Conservation (phyloP, 108 stramenopile species). For the Mediolabrus comicus region DNA sequence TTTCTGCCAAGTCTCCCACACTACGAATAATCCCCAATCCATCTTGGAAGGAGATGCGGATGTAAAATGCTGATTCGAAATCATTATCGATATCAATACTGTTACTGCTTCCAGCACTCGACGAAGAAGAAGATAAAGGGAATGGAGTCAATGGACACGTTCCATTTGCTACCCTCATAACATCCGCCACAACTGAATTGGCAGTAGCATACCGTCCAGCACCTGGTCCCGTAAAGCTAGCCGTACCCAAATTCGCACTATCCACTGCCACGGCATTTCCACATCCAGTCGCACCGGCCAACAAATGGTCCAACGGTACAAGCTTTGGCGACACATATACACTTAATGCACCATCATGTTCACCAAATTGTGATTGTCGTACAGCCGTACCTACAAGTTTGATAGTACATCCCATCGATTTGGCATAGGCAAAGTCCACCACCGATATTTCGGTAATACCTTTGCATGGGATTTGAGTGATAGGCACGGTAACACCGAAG, state of each 20-base stretch:
- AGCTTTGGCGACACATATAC: slow-evolving; percentile 86
- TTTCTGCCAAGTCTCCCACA: slow-evolving; percentile 80
- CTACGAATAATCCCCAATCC: slow-evolving; percentile 76
- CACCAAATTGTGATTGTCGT: slow-evolving; percentile 54
- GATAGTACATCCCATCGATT: slow-evolving; percentile 83
- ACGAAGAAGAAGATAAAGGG: slow-evolving; percentile 30
- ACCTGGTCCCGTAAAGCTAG: slow-evolving; percentile 83
- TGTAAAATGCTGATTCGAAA: slow-evolving; percentile 74
- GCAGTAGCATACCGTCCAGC: slow-evolving; percentile 95
- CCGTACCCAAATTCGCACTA: slow-evolving; percentile 71
- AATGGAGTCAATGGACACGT: slow-evolving; percentile 41
- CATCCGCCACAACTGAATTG: slow-evolving; percentile 91
- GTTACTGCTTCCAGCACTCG: too few species aligned
- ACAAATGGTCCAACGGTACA: slow-evolving; percentile 61
- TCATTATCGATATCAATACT: slow-evolving; percentile 67
- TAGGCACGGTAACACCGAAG: slow-evolving; percentile 75
- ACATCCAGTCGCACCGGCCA: slow-evolving; percentile 66
- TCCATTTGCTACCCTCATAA: slow-evolving; percentile 68
- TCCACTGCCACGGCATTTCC: slow-evolving; percentile 80
- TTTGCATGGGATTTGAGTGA: slow-evolving; percentile 66
- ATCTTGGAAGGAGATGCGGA: slow-evolving; percentile 83
- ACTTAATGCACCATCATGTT: slow-evolving; percentile 64
- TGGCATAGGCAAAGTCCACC: slow-evolving; percentile 88
- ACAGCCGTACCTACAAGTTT: slow-evolving; percentile 89
- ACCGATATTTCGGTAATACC: slow-evolving; percentile 77